These are phyloP conservation scores for Neobulgaria alba DNA, from an alignment of 2,329 filamentous ascomycete species.

Conservation along the genomic window DNA sequence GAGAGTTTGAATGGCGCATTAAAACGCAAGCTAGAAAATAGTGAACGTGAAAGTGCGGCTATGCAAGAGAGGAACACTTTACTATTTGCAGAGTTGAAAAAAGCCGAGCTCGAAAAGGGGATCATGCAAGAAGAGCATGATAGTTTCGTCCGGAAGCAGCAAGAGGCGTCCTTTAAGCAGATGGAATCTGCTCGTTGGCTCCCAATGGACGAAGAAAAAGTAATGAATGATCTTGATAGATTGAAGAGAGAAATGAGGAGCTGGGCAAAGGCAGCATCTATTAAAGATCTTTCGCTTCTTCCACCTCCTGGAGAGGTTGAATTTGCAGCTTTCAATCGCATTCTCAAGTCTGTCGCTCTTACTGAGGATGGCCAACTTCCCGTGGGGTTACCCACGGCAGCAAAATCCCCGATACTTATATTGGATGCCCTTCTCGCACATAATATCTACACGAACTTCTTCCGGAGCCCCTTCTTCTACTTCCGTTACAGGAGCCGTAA, in stretches of 20 bases:
- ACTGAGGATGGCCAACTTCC: constrained; percentile 6
- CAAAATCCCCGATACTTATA: constrained; percentile 10
- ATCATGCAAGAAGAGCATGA: background rate
- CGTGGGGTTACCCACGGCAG: background rate
- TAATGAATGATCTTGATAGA: constrained; percentile 7
- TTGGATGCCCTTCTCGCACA: constrained; percentile 13
- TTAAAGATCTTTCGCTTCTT: background rate
- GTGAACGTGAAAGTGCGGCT: background rate
- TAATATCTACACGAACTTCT: background rate
- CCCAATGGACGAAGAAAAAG: constrained; percentile 8
- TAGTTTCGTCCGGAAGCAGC: constrained; percentile 3
- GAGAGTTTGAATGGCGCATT: too few relatives aligned
- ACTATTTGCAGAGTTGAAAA: too few relatives aligned
- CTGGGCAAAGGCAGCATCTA: constrained; percentile 6
- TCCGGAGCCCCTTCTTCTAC: constrained; percentile 1
- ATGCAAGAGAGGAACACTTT: too few relatives aligned
- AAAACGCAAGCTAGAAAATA: background rate
- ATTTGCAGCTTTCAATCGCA: background rate
- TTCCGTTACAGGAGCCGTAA: background rate
- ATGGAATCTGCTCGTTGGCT: constrained; percentile 13
- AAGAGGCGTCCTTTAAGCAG: constrained; percentile 10
- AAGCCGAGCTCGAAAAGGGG: background rate
- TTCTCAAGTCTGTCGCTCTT: background rate
- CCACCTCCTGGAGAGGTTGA: background rate
- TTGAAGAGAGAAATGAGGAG: constrained; percentile 10